Evolutionary conservation across 2,329 filamentous ascomycete genomes (phyloP).

Genomic region (Rutstroemia sp.): DNA sequence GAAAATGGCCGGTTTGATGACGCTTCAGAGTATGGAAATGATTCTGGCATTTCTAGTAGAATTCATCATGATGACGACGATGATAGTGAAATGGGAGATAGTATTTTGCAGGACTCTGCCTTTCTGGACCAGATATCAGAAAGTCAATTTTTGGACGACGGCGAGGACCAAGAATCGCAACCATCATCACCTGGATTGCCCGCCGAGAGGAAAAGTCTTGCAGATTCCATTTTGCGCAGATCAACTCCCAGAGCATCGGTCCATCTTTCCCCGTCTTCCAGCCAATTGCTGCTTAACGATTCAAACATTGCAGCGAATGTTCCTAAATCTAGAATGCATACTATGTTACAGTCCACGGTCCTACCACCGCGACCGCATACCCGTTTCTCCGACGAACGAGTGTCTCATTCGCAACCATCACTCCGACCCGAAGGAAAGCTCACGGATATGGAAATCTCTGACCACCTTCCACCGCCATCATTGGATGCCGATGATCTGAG

Average conservation of each 20-base stretch:
- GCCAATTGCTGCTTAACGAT: conserved; percentile 6
- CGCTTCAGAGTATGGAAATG: conserved; percentile 27
- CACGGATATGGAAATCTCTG: not conserved
- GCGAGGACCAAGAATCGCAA: conserved; percentile 28
- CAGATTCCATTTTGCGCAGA: not conserved
- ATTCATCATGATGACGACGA: conserved; percentile 10
- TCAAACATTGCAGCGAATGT: not conserved
- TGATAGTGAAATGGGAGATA: conserved; percentile 21
- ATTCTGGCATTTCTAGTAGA: conserved; percentile 19
- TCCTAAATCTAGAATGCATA: not conserved
- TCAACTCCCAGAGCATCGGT: conserved; percentile 47
- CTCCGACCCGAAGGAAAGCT: conserved; percentile 6
- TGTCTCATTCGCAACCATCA: conserved; percentile 26
- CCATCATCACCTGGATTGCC: conserved; percentile 5
- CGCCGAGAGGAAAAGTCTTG: not conserved
- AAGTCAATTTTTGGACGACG: conserved; percentile 24
- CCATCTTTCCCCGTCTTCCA: conserved; percentile 24
- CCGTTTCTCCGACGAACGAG: conserved; percentile 23
- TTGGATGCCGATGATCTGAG: not conserved
- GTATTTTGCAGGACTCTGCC: conserved; percentile 25
- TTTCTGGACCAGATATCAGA: conserved; percentile 28
- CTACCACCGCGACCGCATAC: conserved; percentile 19
- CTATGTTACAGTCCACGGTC: conserved; percentile 23
- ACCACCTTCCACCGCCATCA: not conserved
- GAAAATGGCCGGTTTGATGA: conserved; percentile 29